A percentile compares a stretch with the other conserved stretches of the same genome.
These are phyloP conservation scores for Podospora anserina DNA, from an alignment of 495 filamentous ascomycete genomes.

Conservation along the genomic window DNA sequence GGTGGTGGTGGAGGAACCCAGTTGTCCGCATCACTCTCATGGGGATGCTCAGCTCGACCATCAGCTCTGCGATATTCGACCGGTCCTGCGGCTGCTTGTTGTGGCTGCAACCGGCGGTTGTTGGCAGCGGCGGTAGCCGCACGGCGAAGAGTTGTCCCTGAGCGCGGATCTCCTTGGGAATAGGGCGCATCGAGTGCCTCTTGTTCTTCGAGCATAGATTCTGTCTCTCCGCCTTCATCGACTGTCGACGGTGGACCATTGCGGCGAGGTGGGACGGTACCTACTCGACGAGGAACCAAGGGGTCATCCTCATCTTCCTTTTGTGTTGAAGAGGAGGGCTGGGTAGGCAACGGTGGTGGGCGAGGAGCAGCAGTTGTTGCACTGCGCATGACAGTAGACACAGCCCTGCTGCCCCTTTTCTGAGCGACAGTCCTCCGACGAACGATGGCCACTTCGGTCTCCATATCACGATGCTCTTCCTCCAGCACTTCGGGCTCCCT, in stretches of 20 bases:
- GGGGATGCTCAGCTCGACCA: slow-evolving; percentile 66
- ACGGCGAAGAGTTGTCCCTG: slow-evolving; percentile 68
- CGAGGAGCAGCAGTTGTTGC: slow-evolving; percentile 28
- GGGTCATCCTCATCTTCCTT: slow-evolving; percentile 42
- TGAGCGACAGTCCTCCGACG: slow-evolving; percentile 69
- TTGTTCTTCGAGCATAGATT: slow-evolving; percentile 49
- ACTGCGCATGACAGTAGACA: slow-evolving; percentile 34
- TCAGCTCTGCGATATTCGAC: slow-evolving; percentile 57
- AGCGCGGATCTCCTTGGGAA: slow-evolving; percentile 73
- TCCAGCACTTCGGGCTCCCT: slow-evolving; percentile 63
- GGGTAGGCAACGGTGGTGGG: slow-evolving; percentile 26
- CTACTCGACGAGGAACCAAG: slow-evolving; percentile 40
- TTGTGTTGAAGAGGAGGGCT: slow-evolving; percentile 12
- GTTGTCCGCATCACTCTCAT: slow-evolving; percentile 87
- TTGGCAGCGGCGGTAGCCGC: slow-evolving; percentile 74
- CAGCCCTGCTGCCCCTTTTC: slow-evolving; percentile 41
- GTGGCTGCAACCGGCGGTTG: slow-evolving; percentile 61
- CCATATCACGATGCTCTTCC: slow-evolving; percentile 74
- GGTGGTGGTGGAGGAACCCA: slow-evolving; percentile 94
- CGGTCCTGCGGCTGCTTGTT: slow-evolving; percentile 36
- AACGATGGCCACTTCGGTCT: slow-evolving; percentile 77
- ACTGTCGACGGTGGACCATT: slow-evolving; percentile 19
- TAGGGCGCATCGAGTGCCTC: slow-evolving; percentile 68
- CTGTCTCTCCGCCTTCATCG: slow-evolving; percentile 32
- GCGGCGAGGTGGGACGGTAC: slow-evolving; percentile 18